Conservation (phyloP, 208 protist species). For the Crithidia mellificae region DNA sequence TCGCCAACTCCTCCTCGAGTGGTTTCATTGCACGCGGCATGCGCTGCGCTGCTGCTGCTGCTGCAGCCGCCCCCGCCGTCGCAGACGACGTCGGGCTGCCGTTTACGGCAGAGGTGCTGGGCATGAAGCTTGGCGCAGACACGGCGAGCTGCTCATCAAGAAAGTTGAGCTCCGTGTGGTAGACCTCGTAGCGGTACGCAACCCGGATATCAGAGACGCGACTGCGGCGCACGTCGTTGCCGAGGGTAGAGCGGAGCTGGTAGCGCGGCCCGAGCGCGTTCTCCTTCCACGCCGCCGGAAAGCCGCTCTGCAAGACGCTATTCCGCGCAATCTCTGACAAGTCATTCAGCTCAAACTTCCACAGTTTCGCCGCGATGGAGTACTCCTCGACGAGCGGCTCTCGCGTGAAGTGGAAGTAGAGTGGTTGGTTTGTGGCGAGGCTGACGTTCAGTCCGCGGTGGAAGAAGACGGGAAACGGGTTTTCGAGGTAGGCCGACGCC, state of each 20-base stretch:
- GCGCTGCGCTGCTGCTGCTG: conserved; percentile 18
- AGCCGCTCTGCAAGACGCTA: conserved; percentile 90
- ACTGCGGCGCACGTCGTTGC: conserved; percentile 87
- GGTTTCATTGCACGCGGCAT: conserved; percentile 78
- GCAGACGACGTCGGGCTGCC: no score
- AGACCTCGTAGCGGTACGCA: conserved; percentile 93
- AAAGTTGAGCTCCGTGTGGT: conserved; percentile 92
- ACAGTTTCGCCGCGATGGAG: conserved; percentile 92
- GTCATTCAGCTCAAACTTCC: conserved; percentile 89
- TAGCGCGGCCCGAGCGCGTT: conserved; percentile 88
- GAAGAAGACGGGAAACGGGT: conserved; percentile 98
- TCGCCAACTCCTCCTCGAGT: conserved; percentile 71
- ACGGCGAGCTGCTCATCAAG: conserved; percentile 71
- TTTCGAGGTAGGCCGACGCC: conserved; percentile 97
- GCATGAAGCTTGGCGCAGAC: conserved; percentile 3
- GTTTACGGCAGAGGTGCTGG: background rate
- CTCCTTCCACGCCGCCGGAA: conserved; percentile 87
- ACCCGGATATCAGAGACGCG: conserved; percentile 92
- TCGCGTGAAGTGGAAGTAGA: conserved; percentile 98
- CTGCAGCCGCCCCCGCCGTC: background rate
- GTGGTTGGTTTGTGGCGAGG: conserved; percentile 96
- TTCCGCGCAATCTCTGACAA: conserved; percentile 93
- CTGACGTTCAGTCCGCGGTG: conserved; percentile 97
- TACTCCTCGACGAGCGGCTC: conserved; percentile 95
- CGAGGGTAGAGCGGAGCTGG: conserved; percentile 87